Evolutionary conservation across 352 stramenopile genomes (phyloP).

Genomic region (Globisporangium middletonii): DNA sequence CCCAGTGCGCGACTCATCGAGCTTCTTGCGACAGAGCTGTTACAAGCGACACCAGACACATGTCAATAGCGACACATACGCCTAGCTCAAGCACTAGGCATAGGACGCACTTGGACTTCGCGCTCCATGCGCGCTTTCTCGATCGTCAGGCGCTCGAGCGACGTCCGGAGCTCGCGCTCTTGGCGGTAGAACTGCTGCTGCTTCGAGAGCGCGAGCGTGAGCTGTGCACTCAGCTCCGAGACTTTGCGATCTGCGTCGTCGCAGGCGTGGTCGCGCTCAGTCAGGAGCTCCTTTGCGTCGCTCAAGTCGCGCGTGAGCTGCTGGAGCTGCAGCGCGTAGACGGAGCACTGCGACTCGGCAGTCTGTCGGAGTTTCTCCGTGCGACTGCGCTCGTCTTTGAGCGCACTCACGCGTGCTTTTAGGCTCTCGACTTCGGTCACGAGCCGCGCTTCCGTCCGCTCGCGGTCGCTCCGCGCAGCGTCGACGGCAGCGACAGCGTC

Average conservation of each 20-base stretch:
- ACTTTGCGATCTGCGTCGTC: slow-evolving; percentile 70
- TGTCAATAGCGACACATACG: background rate
- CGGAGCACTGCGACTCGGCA: slow-evolving; percentile 32
- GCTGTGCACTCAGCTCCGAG: slow-evolving; percentile 54
- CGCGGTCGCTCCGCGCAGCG: slow-evolving; percentile 33
- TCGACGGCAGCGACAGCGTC: slow-evolving; percentile 29
- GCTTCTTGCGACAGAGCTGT: slow-evolving; percentile 42
- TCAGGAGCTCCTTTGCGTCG: slow-evolving; percentile 46
- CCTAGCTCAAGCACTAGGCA: background rate
- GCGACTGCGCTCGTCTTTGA: slow-evolving; percentile 61
- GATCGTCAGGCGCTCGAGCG: slow-evolving; percentile 50
- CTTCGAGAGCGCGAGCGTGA: slow-evolving; percentile 62
- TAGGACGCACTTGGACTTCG: slow-evolving; percentile 33
- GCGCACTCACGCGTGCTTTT: slow-evolving; percentile 31
- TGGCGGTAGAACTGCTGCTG: slow-evolving; percentile 71
- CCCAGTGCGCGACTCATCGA: slow-evolving; percentile 51
- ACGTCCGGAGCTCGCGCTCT: slow-evolving; percentile 56
- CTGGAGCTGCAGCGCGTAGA: slow-evolving; percentile 45
- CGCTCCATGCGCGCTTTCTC: slow-evolving; percentile 62
- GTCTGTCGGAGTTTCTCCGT: slow-evolving; percentile 45
- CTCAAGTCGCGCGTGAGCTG: slow-evolving; percentile 47
- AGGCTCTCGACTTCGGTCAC: slow-evolving; percentile 59
- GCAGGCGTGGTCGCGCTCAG: slow-evolving; percentile 54
- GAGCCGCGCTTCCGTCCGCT: slow-evolving; percentile 44
- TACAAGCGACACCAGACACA: background rate